Percentiles rank a stretch among this genome's conserved stretches.
Conservation (phyloP, 805 yeast species). For the Yarrowia hollandica region DNA sequence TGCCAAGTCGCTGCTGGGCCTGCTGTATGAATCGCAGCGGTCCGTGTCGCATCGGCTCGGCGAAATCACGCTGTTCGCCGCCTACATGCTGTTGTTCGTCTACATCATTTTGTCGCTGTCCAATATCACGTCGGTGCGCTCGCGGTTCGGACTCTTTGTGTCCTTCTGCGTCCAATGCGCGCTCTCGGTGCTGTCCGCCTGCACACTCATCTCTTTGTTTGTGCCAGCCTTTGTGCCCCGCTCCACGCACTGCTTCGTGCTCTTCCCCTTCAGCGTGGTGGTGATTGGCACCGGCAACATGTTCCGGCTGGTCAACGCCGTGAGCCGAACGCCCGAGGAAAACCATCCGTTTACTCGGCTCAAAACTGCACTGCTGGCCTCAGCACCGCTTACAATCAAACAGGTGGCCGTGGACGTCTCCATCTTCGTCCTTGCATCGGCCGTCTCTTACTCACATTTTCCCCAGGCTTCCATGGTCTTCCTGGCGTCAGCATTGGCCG, state of each 20-base stretch:
- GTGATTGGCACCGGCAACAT: conserved; percentile 51
- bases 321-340: conserved; percentile 48
- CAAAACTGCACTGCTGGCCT: conserved; percentile 43
- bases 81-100: conserved; percentile 39
- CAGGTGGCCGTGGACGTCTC: conserved; percentile 40
- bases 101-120: conserved; percentile 46
- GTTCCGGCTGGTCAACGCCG: conserved; percentile 48
- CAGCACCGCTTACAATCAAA: conserved; percentile 45
- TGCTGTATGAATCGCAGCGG: conserved; percentile 34
- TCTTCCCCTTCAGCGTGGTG: conserved; percentile 47
- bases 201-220: conserved; percentile 46
- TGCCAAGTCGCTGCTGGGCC: conserved; percentile 32
- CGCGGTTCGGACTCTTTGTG: conserved; percentile 48
- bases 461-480: conserved; percentile 47
- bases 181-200: conserved; percentile 41
- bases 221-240: conserved; percentile 41
- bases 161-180: conserved; percentile 47
- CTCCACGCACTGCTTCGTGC: conserved; percentile 43
- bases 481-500: conserved; percentile 49
- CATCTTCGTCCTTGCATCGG: conserved; percentile 24
- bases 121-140: conserved; percentile 48
- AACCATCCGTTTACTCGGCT: conserved; percentile 45
- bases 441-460: conserved; percentile 15
- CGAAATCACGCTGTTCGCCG: conserved; percentile 25
- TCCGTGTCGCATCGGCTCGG: conserved; percentile 31